Evolutionary conservation across 257 asterid species (phyloP).

Genomic region (Petunia axillaris): DNA sequence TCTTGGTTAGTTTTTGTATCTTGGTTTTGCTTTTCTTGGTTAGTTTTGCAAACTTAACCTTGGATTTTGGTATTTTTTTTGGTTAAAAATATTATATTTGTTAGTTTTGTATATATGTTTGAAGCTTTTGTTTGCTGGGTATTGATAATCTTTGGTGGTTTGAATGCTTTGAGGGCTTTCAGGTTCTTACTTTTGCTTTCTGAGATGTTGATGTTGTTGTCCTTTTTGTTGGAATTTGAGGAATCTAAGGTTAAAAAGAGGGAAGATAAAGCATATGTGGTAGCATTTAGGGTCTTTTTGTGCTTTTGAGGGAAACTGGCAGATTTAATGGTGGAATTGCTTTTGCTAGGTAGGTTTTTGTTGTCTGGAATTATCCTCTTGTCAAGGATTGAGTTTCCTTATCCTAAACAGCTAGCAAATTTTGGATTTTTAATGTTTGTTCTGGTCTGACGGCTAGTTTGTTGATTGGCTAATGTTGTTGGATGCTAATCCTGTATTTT

Average conservation of each 20-base stretch:
- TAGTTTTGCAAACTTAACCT: neutral
- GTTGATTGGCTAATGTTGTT: neutral
- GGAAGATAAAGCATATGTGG: slow-evolving; percentile 2
- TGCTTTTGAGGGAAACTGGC: neutral
- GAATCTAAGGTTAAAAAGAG: neutral
- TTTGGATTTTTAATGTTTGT: slow-evolving; percentile 15
- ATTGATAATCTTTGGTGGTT: too few relatives aligned
- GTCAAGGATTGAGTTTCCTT: neutral
- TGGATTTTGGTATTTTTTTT: neutral
- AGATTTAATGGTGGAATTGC: neutral
- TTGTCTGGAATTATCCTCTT: neutral
- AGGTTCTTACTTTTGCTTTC: neutral
- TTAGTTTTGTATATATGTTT: neutral
- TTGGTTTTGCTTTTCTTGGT: neutral
- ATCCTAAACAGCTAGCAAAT: neutral
- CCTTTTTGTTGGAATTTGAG: neutral
- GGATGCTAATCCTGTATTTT: neutral
- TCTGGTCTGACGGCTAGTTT: neutral
- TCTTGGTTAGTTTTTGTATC: neutral
- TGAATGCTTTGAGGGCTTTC: neutral
- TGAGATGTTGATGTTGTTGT: neutral
- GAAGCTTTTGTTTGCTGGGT: neutral
- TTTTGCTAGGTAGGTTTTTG: neutral
- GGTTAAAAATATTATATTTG: too few relatives aligned
- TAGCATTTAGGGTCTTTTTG: neutral